Base-by-base conservation (phyloP, 305 asterid species). In the Fraxinus dipetala region DNA sequence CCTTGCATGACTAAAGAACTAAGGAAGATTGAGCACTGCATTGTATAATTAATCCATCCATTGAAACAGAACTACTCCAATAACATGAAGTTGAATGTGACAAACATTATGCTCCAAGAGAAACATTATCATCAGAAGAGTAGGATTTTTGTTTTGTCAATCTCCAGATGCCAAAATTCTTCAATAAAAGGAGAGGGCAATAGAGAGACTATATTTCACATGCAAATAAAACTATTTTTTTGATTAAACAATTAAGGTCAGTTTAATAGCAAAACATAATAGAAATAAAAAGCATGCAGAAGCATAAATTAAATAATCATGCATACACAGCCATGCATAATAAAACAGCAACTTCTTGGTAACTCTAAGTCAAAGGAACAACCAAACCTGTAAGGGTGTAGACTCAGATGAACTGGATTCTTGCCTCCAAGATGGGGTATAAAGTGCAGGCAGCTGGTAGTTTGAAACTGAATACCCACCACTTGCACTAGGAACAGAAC, bases 331-430 rank as follows among this genome's bases (percentile, higher is more conserved):
- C 11, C 4, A 1, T 0, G 26, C 24, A 70, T 43, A 56, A 67
- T 77, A n/a, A 48, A 79, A 79, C 45, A 11, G 84, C 77, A 67
- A 75, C 75, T 32, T 70, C 43, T 32, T 31, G 67, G 26, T 81
- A 81, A 75, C 80, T 31, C 75, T 38, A 81, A 84, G 67, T 28
- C 40, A 80, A 56, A 85, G 45, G 83, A 83, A 88, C 87, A 48
- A 84, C 86, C 92, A 91, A 91, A 95, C 99, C 98, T 96, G 97
- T 84, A 85, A 82, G 77, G 88, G 70, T 79, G 90, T 83, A 84
- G 84, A 85, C 82, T 87, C 93, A 81, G 95, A 85, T 59, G 92
- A 80, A 81, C 87, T 82, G 79, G 92, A 85, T 75, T 88, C 96
- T 59, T 93, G 95, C 86, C 88, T 89, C 97, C 93, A 89, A 78